phyloP scores from a whole-genome alignment of 106 monocot species.

The Platanthera guangdongensis region DNA sequence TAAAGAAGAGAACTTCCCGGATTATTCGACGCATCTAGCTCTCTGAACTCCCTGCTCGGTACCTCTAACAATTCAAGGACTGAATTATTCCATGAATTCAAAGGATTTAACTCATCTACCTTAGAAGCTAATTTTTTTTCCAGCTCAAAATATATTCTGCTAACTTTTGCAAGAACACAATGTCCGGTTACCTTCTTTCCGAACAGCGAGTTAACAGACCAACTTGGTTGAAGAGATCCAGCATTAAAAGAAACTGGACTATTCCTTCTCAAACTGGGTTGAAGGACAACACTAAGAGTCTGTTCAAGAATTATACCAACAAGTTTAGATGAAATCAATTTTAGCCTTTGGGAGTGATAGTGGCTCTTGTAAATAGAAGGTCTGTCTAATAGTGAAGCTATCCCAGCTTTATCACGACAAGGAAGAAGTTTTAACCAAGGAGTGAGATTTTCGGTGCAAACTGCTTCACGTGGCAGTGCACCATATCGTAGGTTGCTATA shows the following conservation, averaged over 20 bases:
- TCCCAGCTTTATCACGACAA: conserved; percentile 86
- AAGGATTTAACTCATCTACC: conserved; percentile 33
- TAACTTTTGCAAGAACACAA: conserved; percentile 65
- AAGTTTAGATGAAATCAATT: conserved; percentile 34
- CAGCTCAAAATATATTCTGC: conserved; percentile 67
- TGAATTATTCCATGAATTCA: conserved; percentile 26
- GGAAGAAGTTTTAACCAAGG: conserved; percentile 98
- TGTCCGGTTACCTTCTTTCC: conserved; percentile 43
- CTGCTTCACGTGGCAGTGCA: conserved; percentile 89
- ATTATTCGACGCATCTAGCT: conserved; percentile 18
- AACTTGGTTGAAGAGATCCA: conserved; percentile 55
- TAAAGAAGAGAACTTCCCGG: conserved; percentile 36
- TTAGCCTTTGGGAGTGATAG: conserved; percentile 88
- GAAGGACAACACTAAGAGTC: conserved; percentile 66
- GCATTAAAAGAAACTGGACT: conserved; percentile 8
- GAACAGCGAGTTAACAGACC: conserved; percentile 81
- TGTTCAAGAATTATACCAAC: conserved; percentile 64
- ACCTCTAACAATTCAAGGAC: conserved; percentile 43
- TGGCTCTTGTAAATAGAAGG: conserved; percentile 85
- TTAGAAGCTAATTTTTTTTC: conserved; percentile 49
- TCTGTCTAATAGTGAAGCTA: conserved; percentile 77
- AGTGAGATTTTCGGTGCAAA: conserved; percentile 97
- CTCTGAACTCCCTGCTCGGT: conserved; percentile 45
- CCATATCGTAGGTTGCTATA: conserved; percentile 71
- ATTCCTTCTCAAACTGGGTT: conserved; percentile 30